These are phyloP conservation scores for Capsicum rhomboideum DNA, from an alignment of 257 asterid genomes.

Conservation along the genomic window DNA sequence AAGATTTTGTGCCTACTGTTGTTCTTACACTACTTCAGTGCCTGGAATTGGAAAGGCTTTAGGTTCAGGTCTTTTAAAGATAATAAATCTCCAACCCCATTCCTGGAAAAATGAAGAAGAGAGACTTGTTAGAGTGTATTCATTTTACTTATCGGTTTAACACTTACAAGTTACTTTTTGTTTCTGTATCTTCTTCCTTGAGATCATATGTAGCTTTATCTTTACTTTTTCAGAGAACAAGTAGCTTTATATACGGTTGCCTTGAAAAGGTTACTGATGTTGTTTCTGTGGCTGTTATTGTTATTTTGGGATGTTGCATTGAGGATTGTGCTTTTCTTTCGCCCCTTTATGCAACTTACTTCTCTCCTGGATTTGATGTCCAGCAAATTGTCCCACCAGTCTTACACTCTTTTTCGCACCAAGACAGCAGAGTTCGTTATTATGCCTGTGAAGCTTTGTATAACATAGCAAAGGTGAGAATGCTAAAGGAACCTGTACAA, in stretches of 20 bases:
- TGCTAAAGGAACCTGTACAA: neutral
- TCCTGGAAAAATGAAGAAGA: no score
- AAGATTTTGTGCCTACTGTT: no score
- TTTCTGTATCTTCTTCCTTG: neutral
- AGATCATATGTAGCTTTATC: neutral
- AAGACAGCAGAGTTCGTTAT: slow-evolving; percentile 98
- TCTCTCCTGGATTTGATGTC: slow-evolving; percentile 12
- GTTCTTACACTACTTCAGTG: no score
- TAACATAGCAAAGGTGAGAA: slow-evolving; percentile 92
- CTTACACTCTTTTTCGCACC: slow-evolving; percentile 76
- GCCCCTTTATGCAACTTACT: slow-evolving; percentile 15
- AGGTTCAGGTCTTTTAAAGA: no score
- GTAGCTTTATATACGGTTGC: neutral
- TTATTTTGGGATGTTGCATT: neutral
- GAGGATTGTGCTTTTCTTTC: neutral
- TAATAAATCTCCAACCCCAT: no score
- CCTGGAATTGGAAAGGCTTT: no score
- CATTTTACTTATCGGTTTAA: no score
- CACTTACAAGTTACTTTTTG: neutral
- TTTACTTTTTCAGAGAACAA: neutral
- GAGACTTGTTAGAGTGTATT: no score
- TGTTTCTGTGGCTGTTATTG: neutral
- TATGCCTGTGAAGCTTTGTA: slow-evolving; percentile 98
- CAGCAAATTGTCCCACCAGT: slow-evolving; percentile 99
- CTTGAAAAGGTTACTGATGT: neutral